phyloP scores from a whole-genome alignment of 225 moss, liverwort and hornwort genomes.

The Pleurozium schreberi region DNA sequence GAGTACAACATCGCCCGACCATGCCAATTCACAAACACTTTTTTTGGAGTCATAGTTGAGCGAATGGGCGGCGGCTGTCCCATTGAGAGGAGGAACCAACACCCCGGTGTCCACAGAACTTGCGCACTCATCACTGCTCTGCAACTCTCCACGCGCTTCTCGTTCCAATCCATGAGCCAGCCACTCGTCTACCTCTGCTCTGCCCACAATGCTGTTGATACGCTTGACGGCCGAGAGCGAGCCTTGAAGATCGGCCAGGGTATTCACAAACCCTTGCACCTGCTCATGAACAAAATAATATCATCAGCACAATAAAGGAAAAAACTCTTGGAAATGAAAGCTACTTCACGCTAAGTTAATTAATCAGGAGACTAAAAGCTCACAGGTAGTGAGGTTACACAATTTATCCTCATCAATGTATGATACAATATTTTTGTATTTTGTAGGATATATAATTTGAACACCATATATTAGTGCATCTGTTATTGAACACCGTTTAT shows the following conservation, averaged over 20 bases:
- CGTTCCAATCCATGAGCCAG: slow-evolving; percentile 82
- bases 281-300: slow-evolving; percentile 2
- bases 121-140: slow-evolving; percentile 36
- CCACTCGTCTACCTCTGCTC: slow-evolving; percentile 80
- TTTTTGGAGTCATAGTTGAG: slow-evolving; percentile 28
- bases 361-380: not conserved
- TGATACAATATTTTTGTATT: not conserved
- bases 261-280: slow-evolving; percentile 98
- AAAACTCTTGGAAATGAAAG: not conserved
- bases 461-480: not conserved
- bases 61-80: slow-evolving; percentile 13
- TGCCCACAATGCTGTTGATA: slow-evolving; percentile 64
- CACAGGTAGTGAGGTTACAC: not conserved
- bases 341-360: not conserved
- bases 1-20: slow-evolving; percentile 92
- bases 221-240: slow-evolving; percentile 68
- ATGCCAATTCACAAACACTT: slow-evolving; percentile 75
- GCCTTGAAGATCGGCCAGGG: slow-evolving; percentile 82
- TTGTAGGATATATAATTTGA: not conserved
- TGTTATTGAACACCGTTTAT: not conserved
- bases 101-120: slow-evolving; percentile 27
- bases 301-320: not conserved
- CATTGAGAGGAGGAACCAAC: slow-evolving; percentile 4
- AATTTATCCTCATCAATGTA: not conserved
- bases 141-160: slow-evolving; percentile 55